phyloP scores from a whole-genome alignment of 169 alveolate genomes.

The Cytauxzoon felis region DNA sequence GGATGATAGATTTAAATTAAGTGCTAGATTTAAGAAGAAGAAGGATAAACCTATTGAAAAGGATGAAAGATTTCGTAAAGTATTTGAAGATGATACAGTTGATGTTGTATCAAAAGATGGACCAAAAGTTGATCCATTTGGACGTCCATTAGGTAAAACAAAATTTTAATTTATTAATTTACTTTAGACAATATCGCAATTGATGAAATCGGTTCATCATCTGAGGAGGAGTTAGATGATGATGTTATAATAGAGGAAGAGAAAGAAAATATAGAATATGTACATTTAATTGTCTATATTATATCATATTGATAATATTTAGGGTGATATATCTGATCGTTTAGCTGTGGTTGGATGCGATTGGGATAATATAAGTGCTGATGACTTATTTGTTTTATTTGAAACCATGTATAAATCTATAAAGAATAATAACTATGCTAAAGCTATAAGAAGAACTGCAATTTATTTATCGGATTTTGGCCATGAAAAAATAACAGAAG shows the following conservation, averaged over 20 bases:
- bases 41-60: constrained; percentile 9
- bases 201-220: constrained; percentile 36
- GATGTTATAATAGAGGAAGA: constrained; percentile 26
- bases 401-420: constrained; percentile 77
- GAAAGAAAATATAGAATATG: constrained; percentile 53
- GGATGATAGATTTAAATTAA: constrained; percentile 43
- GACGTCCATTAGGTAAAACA: constrained; percentile 56
- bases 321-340: constrained; percentile 84
- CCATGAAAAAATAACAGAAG: constrained; percentile 85
- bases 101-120: constrained; percentile 14
- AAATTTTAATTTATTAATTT: not conserved
- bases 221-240: constrained; percentile 38
- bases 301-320: constrained; percentile 26
- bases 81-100: constrained; percentile 26
- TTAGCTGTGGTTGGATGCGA: constrained; percentile 94
- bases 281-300: constrained; percentile 1
- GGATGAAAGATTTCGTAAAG: constrained; percentile 47
- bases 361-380: constrained; percentile 92
- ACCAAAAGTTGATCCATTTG: constrained; percentile 59
- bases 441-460: constrained; percentile 82
- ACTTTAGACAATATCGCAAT: constrained; percentile 26
- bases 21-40: constrained; percentile 51
- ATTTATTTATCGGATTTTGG: constrained; percentile 93
- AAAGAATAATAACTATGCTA: constrained; percentile 72
- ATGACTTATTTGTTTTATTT: constrained; percentile 89